Evolutionary conservation across 139 green algal species (phyloP).

Genomic region (Parachlorella kessleri): DNA sequence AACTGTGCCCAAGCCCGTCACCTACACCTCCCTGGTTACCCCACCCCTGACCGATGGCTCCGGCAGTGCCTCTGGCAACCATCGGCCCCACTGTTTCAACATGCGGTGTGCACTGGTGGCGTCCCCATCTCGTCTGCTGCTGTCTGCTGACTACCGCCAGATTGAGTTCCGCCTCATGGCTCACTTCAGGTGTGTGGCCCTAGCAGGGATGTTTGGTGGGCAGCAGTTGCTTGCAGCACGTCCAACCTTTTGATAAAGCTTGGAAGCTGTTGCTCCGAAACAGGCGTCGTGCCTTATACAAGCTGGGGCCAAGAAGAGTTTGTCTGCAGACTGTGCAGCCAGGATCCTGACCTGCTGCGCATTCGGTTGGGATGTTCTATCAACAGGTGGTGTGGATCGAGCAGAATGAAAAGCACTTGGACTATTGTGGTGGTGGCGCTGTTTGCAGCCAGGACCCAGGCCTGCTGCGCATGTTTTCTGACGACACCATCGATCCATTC

Average conservation of each 20-base stretch:
- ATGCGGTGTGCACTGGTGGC: slow-evolving; percentile 47
- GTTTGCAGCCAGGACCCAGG: slow-evolving; percentile 49
- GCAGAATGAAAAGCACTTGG: too few species aligned
- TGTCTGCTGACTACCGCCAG: slow-evolving; percentile 84
- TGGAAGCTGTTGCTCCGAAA: too few species aligned
- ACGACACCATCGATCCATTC: slow-evolving; percentile 76
- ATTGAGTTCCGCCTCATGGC: slow-evolving; percentile 93
- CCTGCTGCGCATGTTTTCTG: slow-evolving; percentile 61
- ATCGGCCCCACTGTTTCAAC: background rate
- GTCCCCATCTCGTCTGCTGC: slow-evolving; percentile 33
- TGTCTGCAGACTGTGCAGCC: too few species aligned
- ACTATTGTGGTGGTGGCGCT: too few species aligned
- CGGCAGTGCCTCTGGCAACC: background rate
- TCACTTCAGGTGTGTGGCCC: slow-evolving; percentile 64
- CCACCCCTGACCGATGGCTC: background rate
- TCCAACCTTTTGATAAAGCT: too few species aligned
- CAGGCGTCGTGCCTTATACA: too few species aligned
- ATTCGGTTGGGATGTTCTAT: too few species aligned
- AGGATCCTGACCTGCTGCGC: too few species aligned
- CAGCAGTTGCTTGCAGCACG: too few species aligned
- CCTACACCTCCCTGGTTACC: slow-evolving; percentile 8
- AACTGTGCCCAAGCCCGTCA: slow-evolving; percentile 55
- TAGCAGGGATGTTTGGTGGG: too few species aligned
- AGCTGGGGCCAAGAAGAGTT: too few species aligned
- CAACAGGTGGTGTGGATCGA: too few species aligned